phyloP scores from a whole-genome alignment of 192 early-diverging fungal species.

The Podila verticillata region DNA sequence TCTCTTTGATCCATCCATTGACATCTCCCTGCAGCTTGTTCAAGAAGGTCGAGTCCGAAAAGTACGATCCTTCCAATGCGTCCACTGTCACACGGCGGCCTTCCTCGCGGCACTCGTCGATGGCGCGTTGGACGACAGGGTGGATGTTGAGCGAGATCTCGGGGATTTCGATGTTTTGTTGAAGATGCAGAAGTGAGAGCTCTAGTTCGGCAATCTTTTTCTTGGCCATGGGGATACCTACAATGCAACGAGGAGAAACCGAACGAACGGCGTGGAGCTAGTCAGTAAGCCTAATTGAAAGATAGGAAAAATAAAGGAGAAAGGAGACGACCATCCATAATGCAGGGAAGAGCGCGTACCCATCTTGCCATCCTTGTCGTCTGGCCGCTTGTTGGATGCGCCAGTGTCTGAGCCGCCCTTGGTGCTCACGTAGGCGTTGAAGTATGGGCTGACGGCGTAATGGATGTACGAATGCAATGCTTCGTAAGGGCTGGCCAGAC shows the following conservation, averaged over 20 bases:
- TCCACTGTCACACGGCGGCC: slow-evolving; percentile 76
- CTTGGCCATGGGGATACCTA: slow-evolving; percentile 93
- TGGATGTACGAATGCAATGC: slow-evolving; percentile 91
- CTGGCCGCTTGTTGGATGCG: slow-evolving; percentile 46
- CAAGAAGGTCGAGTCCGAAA: slow-evolving; percentile 86
- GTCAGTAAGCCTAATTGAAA: neutral
- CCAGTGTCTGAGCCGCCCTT: slow-evolving; percentile 66
- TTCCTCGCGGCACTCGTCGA: slow-evolving; percentile 74
- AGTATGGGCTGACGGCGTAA: slow-evolving; percentile 94
- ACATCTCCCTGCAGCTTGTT: slow-evolving; percentile 96
- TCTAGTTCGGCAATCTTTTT: slow-evolving; percentile 99
- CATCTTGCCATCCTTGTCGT: slow-evolving; percentile 79
- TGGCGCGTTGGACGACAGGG: slow-evolving; percentile 78
- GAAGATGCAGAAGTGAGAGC: slow-evolving; percentile 91
- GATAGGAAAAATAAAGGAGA: neutral
- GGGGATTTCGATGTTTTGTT: slow-evolving; percentile 99
- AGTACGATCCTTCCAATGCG: slow-evolving; percentile 71
- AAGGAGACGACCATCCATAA: neutral
- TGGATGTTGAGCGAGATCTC: slow-evolving; percentile 89
- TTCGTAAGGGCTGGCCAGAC: slow-evolving; percentile 79
- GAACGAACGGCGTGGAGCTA: neutral
- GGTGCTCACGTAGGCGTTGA: slow-evolving; percentile 90
- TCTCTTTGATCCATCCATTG: slow-evolving; percentile 99
- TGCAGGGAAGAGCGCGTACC: slow-evolving; percentile 54
- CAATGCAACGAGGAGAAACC: neutral